Evolutionary conservation across 768 basidiomycete genomes (phyloP), one percentile per base, ranked within the genome.

Genomic region (Kwoniella heveanensis): DNA sequence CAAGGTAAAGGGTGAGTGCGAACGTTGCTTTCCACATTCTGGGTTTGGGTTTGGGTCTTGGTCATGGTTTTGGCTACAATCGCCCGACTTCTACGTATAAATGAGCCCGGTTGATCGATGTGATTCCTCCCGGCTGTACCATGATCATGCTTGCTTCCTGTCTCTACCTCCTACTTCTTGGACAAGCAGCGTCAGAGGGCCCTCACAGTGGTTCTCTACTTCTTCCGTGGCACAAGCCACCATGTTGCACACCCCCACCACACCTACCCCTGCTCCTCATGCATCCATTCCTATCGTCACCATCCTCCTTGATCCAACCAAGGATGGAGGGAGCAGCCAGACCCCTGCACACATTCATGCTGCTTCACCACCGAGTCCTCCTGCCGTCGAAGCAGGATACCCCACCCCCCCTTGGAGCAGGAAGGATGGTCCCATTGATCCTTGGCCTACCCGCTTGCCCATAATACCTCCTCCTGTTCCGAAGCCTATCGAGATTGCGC

Each of bases 1-100:
- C 61, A 62, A 39, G 24, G 44, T 22, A 27, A 53, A 37, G 51
- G 49, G 58, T 60, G 50, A 25, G 53, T 62, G 2, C 27, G 22
- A 25, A 13, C n/a, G 9, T 29, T 19, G 8, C 27, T 10, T 52
- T 10, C 29, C n/a, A n/a, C n/a, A n/a, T n/a, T n/a, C n/a, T n/a
- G n/a, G n/a, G n/a, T n/a, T n/a, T n/a, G n/a, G n/a, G n/a, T n/a
- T n/a, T n/a, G n/a, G n/a, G n/a, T n/a, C n/a, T n/a, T n/a, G n/a
- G n/a, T n/a, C n/a, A n/a, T n/a, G n/a, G n/a, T n/a, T n/a, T n/a
- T n/a, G n/a, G n/a, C n/a, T n/a, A n/a, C n/a, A n/a, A n/a, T n/a
- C n/a, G n/a, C n/a, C n/a, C n/a, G n/a, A n/a, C n/a, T n/a, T n/a
- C n/a, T n/a, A n/a, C n/a, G n/a, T n/a, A n/a, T n/a, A n/a, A n/a